Evolutionary conservation across 2,329 filamentous ascomycete species (phyloP).

Genomic region (Teratosphaeria destructans): DNA sequence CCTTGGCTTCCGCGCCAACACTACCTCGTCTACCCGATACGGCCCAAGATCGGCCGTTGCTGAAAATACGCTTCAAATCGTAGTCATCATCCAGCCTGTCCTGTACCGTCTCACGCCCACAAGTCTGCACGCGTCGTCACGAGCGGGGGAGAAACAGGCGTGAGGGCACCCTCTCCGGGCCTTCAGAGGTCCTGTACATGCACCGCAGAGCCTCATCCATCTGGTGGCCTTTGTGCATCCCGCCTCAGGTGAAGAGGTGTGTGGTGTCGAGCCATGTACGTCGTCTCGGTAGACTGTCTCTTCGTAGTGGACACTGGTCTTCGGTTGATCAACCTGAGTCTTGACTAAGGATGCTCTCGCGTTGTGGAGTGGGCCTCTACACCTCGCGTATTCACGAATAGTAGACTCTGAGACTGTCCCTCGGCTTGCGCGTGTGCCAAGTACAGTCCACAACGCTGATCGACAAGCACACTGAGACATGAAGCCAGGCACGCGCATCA

Average conservation of each 20-base stretch:
- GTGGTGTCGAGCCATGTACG: background rate
- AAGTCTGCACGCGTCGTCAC: background rate
- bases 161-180: background rate
- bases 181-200: no score
- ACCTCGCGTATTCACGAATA: background rate
- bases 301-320: background rate
- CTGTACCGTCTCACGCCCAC: background rate
- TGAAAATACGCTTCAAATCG: conserved; percentile 1
- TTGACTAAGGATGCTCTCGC: background rate
- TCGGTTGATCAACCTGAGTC: background rate
- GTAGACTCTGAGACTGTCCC: background rate
- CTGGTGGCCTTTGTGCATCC: background rate
- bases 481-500: no score
- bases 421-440: background rate
- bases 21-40: background rate
- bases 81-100: background rate
- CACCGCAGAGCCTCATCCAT: background rate
- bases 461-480: no score
- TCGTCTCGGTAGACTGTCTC: background rate
- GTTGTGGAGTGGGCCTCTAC: background rate
- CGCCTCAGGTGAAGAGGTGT: background rate
- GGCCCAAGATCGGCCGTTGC: background rate
- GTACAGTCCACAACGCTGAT: background rate
- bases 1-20: background rate
- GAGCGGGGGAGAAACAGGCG: background rate